A percentile compares a stretch with the other conserved stretches of the same genome.
These are phyloP conservation scores for Monilinia polystroma DNA, from an alignment of 2,329 filamentous ascomycete species.

Conservation along the genomic window DNA sequence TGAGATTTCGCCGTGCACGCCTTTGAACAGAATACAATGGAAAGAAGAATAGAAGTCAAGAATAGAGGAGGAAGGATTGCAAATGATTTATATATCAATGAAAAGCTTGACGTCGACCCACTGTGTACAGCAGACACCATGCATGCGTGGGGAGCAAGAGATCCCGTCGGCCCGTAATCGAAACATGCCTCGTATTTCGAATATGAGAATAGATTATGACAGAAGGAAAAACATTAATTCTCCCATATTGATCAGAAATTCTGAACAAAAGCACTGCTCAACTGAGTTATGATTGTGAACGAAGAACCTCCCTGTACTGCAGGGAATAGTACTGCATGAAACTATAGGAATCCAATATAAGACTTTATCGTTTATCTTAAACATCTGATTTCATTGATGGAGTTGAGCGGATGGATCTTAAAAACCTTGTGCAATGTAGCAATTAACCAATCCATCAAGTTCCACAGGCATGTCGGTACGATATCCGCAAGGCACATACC, in stretches of 20 bases:
- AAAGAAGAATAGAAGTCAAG: conserved; percentile 4
- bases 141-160: not conserved
- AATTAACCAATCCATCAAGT: not conserved
- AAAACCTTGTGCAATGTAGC: not conserved
- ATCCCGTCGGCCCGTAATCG: conserved; percentile 3
- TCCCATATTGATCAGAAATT: not conserved
- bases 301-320: not conserved
- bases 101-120: not conserved
- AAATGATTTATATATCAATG: conserved; percentile 8
- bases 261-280: not conserved
- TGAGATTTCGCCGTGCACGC: not conserved
- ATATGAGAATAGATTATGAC: no score
- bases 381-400: conserved; percentile 5
- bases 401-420: not conserved
- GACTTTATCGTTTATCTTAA: not conserved
- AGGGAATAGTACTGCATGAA: not conserved
- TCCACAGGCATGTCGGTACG: conserved; percentile 19
- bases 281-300: not conserved
- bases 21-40: not conserved
- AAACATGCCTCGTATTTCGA: no score
- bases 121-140: no score
- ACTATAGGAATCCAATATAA: not conserved
- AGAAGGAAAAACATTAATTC: not conserved
- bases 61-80: not conserved
- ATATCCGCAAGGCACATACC: conserved; percentile 4